Conservation (phyloP, 2,329 filamentous ascomycete species). For the Akanthomyces uredinophilus region DNA sequence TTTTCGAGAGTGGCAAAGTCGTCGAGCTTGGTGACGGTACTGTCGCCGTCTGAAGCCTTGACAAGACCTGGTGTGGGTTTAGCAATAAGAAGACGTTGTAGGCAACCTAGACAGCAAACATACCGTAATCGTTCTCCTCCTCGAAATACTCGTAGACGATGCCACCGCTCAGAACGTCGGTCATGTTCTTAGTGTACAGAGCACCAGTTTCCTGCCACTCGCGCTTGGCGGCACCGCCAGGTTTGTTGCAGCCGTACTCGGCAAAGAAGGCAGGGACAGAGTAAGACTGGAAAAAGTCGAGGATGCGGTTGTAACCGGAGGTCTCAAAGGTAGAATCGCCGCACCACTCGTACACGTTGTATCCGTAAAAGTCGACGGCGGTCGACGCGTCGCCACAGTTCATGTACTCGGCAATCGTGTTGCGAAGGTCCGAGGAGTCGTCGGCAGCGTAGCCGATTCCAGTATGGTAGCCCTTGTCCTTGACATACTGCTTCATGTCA, state of each 20-base stretch:
- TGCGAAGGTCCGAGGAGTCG: constrained; percentile 79
- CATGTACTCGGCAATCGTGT: constrained; percentile 83
- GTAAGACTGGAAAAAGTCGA: constrained; percentile 81
- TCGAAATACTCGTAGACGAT: constrained; percentile 99
- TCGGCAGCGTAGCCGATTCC: constrained; percentile 96
- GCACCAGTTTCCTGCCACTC: constrained; percentile 79
- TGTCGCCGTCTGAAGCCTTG: constrained; percentile 51
- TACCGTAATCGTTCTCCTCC: constrained; percentile 82
- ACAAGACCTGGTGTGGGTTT: constrained; percentile 55
- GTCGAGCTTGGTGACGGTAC: constrained; percentile 60
- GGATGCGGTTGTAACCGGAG: constrained; percentile 79
- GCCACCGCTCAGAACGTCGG: constrained; percentile 81
- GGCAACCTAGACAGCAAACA: constrained; percentile 21
- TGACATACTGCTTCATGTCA: constrained; percentile 94
- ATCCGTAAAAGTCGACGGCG: constrained; percentile 94
- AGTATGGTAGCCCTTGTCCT: constrained; percentile 70
- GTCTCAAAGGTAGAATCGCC: constrained; percentile 70
- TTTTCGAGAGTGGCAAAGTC: constrained; percentile 71
- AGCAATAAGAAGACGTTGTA: background rate
- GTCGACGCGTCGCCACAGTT: constrained; percentile 67
- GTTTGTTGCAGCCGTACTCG: constrained; percentile 91
- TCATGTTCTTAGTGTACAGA: constrained; percentile 79
- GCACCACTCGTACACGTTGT: constrained; percentile 99
- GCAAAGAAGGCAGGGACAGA: constrained; percentile 96
- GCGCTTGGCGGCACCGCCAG: constrained; percentile 56